Evolutionary conservation across 2,329 filamentous ascomycete species (phyloP).

Genomic region (Capronia coronata): DNA sequence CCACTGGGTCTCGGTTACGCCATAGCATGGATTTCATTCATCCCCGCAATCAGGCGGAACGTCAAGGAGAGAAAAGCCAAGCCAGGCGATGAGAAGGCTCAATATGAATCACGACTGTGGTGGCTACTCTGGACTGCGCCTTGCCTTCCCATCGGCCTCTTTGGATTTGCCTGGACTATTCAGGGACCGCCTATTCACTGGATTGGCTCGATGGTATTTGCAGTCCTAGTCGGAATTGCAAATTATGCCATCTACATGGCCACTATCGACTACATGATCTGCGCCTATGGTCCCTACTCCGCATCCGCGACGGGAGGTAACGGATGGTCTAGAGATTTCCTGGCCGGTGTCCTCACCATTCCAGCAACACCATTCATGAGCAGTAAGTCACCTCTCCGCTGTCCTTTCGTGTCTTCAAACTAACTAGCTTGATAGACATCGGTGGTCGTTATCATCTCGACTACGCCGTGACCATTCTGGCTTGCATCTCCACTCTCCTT

Average conservation of each 20-base stretch:
- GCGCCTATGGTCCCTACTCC: constrained; percentile 59
- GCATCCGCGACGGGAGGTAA: constrained; percentile 63
- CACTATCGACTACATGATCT: constrained; percentile 60
- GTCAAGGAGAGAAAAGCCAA: constrained; percentile 42
- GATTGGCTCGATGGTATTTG: constrained; percentile 57
- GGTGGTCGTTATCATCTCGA: constrained; percentile 50
- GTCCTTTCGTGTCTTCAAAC: neutral
- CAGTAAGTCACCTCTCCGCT: constrained; percentile 32
- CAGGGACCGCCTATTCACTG: constrained; percentile 53
- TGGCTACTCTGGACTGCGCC: constrained; percentile 56
- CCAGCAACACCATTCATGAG: constrained; percentile 49
- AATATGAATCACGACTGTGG: constrained; percentile 60
- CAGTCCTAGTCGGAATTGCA: constrained; percentile 55
- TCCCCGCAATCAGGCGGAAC: constrained; percentile 50
- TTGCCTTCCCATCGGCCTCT: constrained; percentile 54
- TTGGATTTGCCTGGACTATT: constrained; percentile 58
- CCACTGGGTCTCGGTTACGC: constrained; percentile 54
- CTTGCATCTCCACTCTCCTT: constrained; percentile 55
- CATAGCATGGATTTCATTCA: constrained; percentile 52
- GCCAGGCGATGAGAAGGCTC: constrained; percentile 49
- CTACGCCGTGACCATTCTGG: constrained; percentile 59
- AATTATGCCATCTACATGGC: constrained; percentile 61
- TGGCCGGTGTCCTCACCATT: constrained; percentile 58
- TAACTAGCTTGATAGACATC: constrained; percentile 41
- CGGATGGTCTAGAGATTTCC: constrained; percentile 58